Evolutionary conservation across 192 early-diverging fungal species (phyloP), one percentile per base, ranked within the genome.

Genomic region (Diversispora eburnea): DNA sequence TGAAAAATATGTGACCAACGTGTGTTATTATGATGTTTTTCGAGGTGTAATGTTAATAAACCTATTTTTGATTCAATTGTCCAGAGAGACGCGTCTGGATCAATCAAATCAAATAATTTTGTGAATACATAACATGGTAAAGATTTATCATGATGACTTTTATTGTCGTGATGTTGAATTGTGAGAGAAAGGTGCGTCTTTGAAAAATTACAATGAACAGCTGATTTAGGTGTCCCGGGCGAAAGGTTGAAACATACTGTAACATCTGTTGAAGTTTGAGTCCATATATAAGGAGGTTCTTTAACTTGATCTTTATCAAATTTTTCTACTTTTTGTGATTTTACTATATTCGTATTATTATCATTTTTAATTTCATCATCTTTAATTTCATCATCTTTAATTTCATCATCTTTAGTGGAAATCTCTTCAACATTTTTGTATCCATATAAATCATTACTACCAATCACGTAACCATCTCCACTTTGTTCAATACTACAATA

Each of bases 1-100:
- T 79, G 80, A 77, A 91, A 93, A 9, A 91, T 80, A 17, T 87
- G 84, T 3, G 86, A 76, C 91, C 91, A 93, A 22, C 90, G 79
- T 8, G 84, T 85, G 42, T 84, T 78, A 63, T 82, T 74, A 65
- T 87, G 79, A 39, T 80, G 70, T 72, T 93, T 93, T 56, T 87
- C 85, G 22, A 93, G 56, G 67, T 79, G 84, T 22, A 93, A 54
- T 0, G 89, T 89, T 33, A 93, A 72, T 8, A 88, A 39, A 1
- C 87, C 84, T 0, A 82, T 82, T 42, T 76, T 76, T 3, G 77
- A 3, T 49, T 91, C 89, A n/a, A 91, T 66, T 17, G 88, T 90
- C 91, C 91, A 93, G 4, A 86, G 77, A 58, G 84, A 88, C 12
- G 85, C 83, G 19, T 84, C 82, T 0, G 88, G 79, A 42, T 81